Percentiles rank a stretch among this genome's conserved stretches.
Evolutionary conservation across 2,329 filamentous ascomycete species (phyloP).

Genomic region (Xylaria multiplex): DNA sequence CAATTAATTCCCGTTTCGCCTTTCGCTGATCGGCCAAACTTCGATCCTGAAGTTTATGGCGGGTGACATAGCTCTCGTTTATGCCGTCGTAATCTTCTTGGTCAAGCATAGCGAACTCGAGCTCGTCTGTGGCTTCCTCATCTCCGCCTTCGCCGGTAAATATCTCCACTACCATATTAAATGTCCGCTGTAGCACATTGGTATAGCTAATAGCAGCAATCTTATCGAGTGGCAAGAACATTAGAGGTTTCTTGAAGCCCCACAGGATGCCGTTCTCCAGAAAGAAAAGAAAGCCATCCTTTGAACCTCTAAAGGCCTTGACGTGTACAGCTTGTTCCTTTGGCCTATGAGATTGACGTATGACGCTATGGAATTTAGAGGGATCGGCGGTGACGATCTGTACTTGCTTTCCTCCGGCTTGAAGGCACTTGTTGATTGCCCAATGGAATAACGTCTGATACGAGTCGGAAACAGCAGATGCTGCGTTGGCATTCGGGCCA

Average conservation of each 20-base stretch:
- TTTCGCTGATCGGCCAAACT: constrained; percentile 76
- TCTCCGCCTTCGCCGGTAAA: constrained; percentile 55
- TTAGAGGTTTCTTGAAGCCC: constrained; percentile 75
- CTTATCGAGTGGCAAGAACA: constrained; percentile 70
- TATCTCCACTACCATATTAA: constrained; percentile 73
- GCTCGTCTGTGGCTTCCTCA: constrained; percentile 64
- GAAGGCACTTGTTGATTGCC: constrained; percentile 65
- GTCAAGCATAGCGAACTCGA: constrained; percentile 76
- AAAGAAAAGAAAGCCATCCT: constrained; percentile 76
- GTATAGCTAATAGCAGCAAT: constrained; percentile 74
- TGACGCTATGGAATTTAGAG: constrained; percentile 65
- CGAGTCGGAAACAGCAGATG: constrained; percentile 66
- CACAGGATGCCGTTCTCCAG: constrained; percentile 73
- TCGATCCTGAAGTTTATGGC: constrained; percentile 70
- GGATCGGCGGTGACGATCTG: constrained; percentile 64
- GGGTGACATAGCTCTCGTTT: constrained; percentile 69
- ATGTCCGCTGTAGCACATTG: constrained; percentile 73
- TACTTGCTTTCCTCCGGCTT: constrained; percentile 58
- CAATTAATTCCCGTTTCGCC: constrained; percentile 69
- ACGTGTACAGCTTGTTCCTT: constrained; percentile 73
- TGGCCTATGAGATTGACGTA: constrained; percentile 67
- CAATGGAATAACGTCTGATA: constrained; percentile 70
- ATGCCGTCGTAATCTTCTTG: constrained; percentile 74
- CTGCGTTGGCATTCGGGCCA: constrained; percentile 61
- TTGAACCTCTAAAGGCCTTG: constrained; percentile 72